Evolutionary conservation across 164 flowering plant genomes (phyloP).

Genomic region (grape (Vitis vinifera)): DNA sequence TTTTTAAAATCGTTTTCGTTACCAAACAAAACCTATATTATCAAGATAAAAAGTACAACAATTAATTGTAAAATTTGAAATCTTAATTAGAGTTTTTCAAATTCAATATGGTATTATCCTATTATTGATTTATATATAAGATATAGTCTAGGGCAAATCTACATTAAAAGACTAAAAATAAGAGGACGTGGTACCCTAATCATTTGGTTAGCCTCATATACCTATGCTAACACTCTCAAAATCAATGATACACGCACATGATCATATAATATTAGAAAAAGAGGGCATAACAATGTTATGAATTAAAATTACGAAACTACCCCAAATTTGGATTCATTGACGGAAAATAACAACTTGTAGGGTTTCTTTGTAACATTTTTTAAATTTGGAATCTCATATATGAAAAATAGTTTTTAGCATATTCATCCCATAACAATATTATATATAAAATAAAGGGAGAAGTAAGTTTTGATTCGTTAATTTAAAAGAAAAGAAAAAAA

Average conservation of each 20-base stretch:
- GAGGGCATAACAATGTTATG: too few species aligned
- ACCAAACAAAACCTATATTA: background rate
- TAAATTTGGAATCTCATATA: too few species aligned
- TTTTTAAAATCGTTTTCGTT: too few species aligned
- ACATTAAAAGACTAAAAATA: conserved; percentile 22
- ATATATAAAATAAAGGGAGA: too few species aligned
- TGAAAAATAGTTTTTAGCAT: too few species aligned
- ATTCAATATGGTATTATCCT: background rate
- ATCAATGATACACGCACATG: background rate
- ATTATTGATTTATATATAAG: background rate
- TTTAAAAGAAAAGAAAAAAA: too few species aligned
- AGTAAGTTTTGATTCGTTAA: too few species aligned
- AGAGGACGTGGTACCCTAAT: conserved; percentile 17
- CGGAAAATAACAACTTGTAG: too few species aligned
- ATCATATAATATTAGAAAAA: too few species aligned
- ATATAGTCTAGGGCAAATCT: background rate
- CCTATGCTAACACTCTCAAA: conserved; percentile 11
- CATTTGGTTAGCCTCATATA: conserved; percentile 19
- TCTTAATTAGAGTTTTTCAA: background rate
- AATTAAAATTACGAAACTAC: background rate
- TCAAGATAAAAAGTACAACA: background rate
- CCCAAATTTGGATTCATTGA: background rate
- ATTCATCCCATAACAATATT: too few species aligned
- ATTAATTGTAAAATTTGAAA: background rate
- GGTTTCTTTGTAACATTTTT: too few species aligned